These are phyloP conservation scores for Gonium pectorale DNA, from an alignment of 139 green algal genomes.

Conservation along the genomic window DNA sequence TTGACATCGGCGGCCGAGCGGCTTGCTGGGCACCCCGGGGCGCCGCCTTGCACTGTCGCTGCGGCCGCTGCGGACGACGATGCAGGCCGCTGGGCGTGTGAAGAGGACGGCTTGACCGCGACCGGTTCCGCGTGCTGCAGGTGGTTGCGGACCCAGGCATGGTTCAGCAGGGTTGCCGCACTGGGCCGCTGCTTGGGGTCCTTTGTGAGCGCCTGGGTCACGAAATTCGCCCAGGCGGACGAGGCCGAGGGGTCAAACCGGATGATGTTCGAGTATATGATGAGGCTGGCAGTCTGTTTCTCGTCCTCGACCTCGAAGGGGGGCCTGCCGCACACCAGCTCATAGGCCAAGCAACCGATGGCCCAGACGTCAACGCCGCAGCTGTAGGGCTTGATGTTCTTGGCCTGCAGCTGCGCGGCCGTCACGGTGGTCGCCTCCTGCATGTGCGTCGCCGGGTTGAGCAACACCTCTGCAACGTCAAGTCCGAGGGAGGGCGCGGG, in stretches of 20 bases:
- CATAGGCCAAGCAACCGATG: constrained; percentile 86
- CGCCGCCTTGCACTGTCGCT: no score
- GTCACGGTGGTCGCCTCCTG: constrained; percentile 67
- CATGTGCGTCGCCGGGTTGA: constrained; percentile 69
- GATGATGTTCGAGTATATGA: constrained; percentile 78
- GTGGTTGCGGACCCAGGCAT: constrained; percentile 70
- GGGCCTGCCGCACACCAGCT: constrained; percentile 79
- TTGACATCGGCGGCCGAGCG: no score
- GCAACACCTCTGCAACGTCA: constrained; percentile 73
- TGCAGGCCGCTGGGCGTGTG: no score
- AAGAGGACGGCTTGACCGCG: no score
- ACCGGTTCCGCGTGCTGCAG: not conserved
- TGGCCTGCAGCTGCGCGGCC: constrained; percentile 45
- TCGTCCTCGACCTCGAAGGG: constrained; percentile 81
- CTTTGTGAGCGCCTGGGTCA: constrained; percentile 70
- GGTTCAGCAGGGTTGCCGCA: constrained; percentile 74
- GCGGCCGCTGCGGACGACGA: no score
- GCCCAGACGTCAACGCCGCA: constrained; percentile 83
- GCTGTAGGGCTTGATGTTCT: constrained; percentile 77
- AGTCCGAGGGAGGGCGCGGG: not conserved
- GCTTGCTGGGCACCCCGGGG: no score
- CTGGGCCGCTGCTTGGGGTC: constrained; percentile 70
- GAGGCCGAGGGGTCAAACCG: constrained; percentile 51
- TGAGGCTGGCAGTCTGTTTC: constrained; percentile 79
- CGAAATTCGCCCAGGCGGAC: constrained; percentile 65